Base-by-base conservation (phyloP, 139 green algal genomes). In the Picochlorum costavermella region DNA sequence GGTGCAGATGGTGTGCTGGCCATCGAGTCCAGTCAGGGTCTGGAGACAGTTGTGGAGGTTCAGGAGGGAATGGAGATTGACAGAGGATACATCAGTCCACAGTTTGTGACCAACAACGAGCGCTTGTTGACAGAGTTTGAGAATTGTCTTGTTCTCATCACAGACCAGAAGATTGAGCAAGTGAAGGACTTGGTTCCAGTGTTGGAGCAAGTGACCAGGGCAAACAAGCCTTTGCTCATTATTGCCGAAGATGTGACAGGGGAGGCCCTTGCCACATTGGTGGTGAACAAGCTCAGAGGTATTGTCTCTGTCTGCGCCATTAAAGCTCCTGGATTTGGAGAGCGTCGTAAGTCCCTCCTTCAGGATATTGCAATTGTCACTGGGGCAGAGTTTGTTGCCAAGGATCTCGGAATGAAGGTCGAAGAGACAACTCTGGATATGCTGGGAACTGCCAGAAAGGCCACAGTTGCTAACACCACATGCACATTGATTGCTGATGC, bases 231-330 rank as follows among this genome's bases (percentile, higher is more conserved):
- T 12, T 80, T 97, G 68, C 74, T 98, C 10, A 97, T 98, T 72
- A 90, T 99, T 49, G 88, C 93, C 2, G 93, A 99, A 81, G 93
- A 99, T 61, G 83, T 99, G 30, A 79, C 85, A 13, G 80, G 84
- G 30, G 92, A 98, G 81, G 92, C 92, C 8, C 81, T 99, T 53
- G 93, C 93, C 44, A 98, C 93, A 5, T 86, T 99, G 61, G 90
- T 98, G 36, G 93, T 99, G 1, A 99, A 99, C 88, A 98, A 98
- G 85, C 79, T 99, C 70, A 82, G 93, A 61, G 93, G 93, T 68
- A 89, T 98, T 45, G 68, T 99, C 50, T 87, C 92, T 48, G 94
- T 98, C 30, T 80, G 68, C 57, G 86, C 87, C 37, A 88, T 92
- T 73, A 92, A 92, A 75, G 83, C 88, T 13, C 85, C 88, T 65